These are phyloP conservation scores for Trichoderma aggressivum DNA, from an alignment of 2,329 filamentous ascomycete genomes.

Conservation along the genomic window DNA sequence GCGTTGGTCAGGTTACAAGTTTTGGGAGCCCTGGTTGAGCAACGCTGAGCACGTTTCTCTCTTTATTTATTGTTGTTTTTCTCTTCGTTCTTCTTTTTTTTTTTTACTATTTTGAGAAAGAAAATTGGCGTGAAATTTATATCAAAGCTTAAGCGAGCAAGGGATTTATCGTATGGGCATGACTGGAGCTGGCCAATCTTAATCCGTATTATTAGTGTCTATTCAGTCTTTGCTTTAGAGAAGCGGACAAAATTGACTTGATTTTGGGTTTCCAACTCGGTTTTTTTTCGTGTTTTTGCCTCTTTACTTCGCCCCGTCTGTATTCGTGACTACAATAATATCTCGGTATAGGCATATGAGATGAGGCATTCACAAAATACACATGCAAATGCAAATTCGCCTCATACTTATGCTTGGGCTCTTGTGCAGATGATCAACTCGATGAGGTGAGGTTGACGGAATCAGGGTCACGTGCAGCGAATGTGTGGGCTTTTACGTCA, in stretches of 20 bases:
- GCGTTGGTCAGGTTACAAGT: slow-evolving; percentile 21
- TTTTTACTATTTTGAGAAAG: background rate
- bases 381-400: background rate
- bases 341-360: background rate
- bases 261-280: background rate
- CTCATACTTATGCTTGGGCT: background rate
- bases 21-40: background rate
- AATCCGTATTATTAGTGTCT: background rate
- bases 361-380: background rate
- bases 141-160: background rate
- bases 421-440: background rate
- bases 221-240: background rate
- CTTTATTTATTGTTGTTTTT: background rate
- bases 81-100: background rate
- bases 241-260: background rate
- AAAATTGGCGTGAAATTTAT: slow-evolving; percentile 2
- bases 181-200: slow-evolving; percentile 6
- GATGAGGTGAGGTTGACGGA: background rate
- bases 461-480: background rate
- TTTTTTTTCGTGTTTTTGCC: background rate
- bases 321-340: background rate
- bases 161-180: background rate
- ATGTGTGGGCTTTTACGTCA: slow-evolving; percentile 10
- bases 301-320: background rate
- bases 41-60: slow-evolving; percentile 3